Evolutionary conservation across 352 stramenopile genomes (phyloP), one percentile per base, ranked within the genome.

Genomic region (Pythium folliculosum): DNA sequence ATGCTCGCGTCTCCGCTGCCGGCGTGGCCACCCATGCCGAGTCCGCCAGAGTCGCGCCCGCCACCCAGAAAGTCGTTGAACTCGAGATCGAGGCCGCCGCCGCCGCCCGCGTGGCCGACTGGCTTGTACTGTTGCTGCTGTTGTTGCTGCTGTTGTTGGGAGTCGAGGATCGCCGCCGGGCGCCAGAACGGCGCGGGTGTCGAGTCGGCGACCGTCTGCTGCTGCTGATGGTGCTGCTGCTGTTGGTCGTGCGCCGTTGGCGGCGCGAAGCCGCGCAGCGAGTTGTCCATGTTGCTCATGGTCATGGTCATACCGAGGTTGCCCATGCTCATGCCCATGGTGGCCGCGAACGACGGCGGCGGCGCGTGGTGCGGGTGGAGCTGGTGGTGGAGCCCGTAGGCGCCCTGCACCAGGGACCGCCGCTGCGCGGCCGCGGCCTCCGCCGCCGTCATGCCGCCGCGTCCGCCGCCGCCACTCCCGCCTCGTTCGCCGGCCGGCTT

Each of bases 261-360:
- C 30, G 57, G 52, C 44, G 58, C 40, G 38, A 72, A 72, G 51
- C 58, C 37, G 19, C 58, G 65, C 32, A 71, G 37, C 38, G 65
- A 64, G 52, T 57, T 63, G 40, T 67, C 59, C 59, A 72, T 72
- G 37, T 67, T 63, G 59, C 65, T 72, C 65, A 72, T 72, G 51
- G 58, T 72, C 65, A 72, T 72, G 50, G 23, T 61, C 38, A 65
- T 60, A 37, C 64, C 64, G 35, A 65, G 38, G 38, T 65, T 59
- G n/a, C 65, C 59, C 51, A 72, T 63, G 45, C 52, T 67, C 51
- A 63, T 67, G 44, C 30, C 57, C 56, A 71, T 65, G 14, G 27
- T 40, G 37, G 59, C 19, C 21, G 44, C 19, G 21, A 17, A 50
- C 43, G 19, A 12, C 19, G 10, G 43, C 19, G 43, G 16, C 19